Evolutionary conservation across 345 rosid genomes (phyloP), one percentile per base, ranked within the genome.

Genomic region (Schrenkiella parvula): DNA sequence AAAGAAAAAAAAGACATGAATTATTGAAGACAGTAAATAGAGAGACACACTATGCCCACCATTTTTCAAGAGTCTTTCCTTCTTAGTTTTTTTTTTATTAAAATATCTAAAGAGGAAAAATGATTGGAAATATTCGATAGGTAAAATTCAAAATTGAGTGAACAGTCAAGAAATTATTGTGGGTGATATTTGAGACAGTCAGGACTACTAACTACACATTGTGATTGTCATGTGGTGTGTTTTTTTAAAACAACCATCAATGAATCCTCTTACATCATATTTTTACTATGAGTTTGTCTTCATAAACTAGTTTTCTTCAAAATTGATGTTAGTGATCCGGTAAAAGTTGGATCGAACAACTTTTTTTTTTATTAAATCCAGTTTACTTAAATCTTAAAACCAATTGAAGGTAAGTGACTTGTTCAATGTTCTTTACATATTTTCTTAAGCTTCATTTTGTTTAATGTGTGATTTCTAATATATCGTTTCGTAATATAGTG

Each of bases 21-120:
- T 73, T 46, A 73, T 65, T 65, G 71, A 46, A 56, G 77, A 73
- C 51, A 73, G 65, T 56, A 57, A 64, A 73, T 55, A 65, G 65
- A 48, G 78, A 66, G 54, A 74, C 78, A 74, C 50, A 51, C 55
- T 58, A 51, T 67, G 68, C 63, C 78, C 68, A 67, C 63, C 62
- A 51, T 61, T 57, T 73, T 57, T 66, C 43, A 57, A 7, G 58
- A 35, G 35, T 25, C 19, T 74, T 65, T 73, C 50, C 35, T 38
- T 57, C 38, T 47, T 57, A 56, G 8, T 15, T 43, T 32, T 52
- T 25, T 7, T 39, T 4, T 38, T 35, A 25, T 52, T 1, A 26
- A 15, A 43, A 53, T 53, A 61, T 72, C 7, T 46, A 47, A 46
- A 74, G n/a, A 48, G 14, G 11, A 41, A 50, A 67, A n/a, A 60